Evolutionary conservation across 2,329 filamentous ascomycete species (phyloP).

Genomic region (Penicillium sp.): DNA sequence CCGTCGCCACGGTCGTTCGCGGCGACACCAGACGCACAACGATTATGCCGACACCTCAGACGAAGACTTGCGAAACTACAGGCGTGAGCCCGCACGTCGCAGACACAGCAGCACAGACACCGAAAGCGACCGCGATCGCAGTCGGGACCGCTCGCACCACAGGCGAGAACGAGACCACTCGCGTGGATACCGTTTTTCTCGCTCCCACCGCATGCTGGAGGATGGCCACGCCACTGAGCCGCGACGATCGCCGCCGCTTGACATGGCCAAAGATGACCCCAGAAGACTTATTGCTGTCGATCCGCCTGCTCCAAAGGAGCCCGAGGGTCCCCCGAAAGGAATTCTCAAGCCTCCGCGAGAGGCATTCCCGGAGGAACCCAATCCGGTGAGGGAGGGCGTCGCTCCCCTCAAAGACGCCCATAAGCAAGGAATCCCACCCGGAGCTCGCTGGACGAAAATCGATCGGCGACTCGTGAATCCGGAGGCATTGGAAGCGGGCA

Average conservation of each 20-base stretch:
- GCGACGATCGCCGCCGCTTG: conserved; percentile 17
- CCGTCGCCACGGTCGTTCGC: conserved; percentile 23
- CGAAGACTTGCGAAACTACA: conserved; percentile 32
- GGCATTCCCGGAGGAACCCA: conserved; percentile 82
- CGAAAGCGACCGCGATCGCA: conserved; percentile 19
- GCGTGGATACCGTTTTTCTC: conserved; percentile 23
- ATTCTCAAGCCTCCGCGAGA: conserved; percentile 80
- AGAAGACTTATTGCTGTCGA: conserved; percentile 30
- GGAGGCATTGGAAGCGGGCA: conserved; percentile 77
- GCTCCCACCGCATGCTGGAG: conserved; percentile 22
- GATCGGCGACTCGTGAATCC: conserved; percentile 85
- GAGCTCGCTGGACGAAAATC: conserved; percentile 91
- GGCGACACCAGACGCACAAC: conserved; percentile 21
- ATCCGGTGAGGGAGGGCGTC: conserved; percentile 82
- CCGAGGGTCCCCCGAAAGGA: conserved; percentile 67
- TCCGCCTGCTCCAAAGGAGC: conserved; percentile 46
- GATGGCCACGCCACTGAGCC: conserved; percentile 15
- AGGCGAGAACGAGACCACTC: conserved; percentile 18
- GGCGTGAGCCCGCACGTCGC: conserved; percentile 26
- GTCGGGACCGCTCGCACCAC: conserved; percentile 11
- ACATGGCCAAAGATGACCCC: conserved; percentile 19
- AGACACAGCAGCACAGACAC: conserved; percentile 28
- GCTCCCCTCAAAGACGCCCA: conserved; percentile 88
- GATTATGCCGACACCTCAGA: conserved; percentile 34
- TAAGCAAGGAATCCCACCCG: conserved; percentile 67